Percentiles rank a stretch among this genome's conserved stretches.
Conservation (phyloP, 192 early-diverging fungal genomes). For the Funneliformis geosporum region DNA sequence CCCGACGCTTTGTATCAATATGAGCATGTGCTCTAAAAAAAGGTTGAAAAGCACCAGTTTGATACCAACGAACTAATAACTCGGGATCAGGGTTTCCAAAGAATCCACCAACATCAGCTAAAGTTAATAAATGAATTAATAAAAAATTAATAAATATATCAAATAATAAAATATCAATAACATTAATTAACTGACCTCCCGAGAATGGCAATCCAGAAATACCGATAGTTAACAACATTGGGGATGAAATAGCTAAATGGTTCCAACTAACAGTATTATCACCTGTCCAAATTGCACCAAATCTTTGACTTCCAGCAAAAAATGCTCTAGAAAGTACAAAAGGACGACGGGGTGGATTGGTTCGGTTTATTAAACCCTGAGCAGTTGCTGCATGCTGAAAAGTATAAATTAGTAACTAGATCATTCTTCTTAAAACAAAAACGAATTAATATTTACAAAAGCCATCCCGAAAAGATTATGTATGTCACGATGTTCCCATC, state of each 20-base stretch:
- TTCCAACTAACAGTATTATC: conserved; percentile 93
- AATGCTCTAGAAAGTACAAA: conserved; percentile 97
- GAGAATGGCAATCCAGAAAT: conserved; percentile 86
- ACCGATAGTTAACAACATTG: conserved; percentile 90
- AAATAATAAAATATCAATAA: background rate
- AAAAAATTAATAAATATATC: background rate
- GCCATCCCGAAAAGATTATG: conserved; percentile 94
- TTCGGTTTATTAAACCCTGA: conserved; percentile 74
- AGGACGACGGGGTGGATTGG: conserved; percentile 64
- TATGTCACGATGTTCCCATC: conserved; percentile 91
- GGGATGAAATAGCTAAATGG: conserved; percentile 75
- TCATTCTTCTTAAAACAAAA: background rate
- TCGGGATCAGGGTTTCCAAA: conserved; percentile 92
- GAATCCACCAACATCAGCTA: conserved; percentile 95
- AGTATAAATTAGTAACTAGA: background rate
- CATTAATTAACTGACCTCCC: conserved; percentile 46
- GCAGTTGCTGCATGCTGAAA: conserved; percentile 79
- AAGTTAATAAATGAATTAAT: background rate
- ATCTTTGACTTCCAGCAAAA: conserved; percentile 94
- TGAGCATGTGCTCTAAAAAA: conserved; percentile 99
- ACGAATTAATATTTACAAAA: conserved; percentile 50
- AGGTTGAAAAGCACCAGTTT: conserved; percentile 90
- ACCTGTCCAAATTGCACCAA: conserved; percentile 97
- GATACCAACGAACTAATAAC: conserved; percentile 97
- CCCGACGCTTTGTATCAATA: conserved; percentile 94